A percentile compares a stretch with the other conserved stretches of the same genome.
Conservation (phyloP, 176 grass and related monocot genomes). For the Poa pratensis region DNA sequence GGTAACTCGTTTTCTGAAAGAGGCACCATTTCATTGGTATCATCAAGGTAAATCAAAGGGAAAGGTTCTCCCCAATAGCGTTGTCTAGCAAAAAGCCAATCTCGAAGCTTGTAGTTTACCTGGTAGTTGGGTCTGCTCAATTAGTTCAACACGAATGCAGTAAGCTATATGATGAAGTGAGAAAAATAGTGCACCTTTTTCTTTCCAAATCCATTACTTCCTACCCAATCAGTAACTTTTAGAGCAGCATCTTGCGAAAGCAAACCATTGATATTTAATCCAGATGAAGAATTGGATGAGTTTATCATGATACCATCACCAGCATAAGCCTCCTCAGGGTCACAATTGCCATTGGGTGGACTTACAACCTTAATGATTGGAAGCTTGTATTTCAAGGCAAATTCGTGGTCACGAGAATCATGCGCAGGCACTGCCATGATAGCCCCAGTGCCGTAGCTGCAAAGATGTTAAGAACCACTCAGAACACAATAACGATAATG, state of each 20-base stretch:
- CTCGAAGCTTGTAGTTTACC: slow-evolving; percentile 98
- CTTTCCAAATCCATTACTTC: slow-evolving; percentile 73
- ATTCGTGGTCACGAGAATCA: slow-evolving; percentile 90
- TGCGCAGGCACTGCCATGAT: slow-evolving; percentile 98
- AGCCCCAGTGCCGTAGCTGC: slow-evolving; percentile 93
- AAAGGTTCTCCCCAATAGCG: slow-evolving; percentile 99
- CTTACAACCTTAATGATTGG: slow-evolving; percentile 78
- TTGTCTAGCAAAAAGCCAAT: slow-evolving; percentile 97
- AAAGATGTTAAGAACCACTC: slow-evolving; percentile 29
- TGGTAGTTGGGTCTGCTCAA: slow-evolving; percentile 41
- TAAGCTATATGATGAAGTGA: slow-evolving; percentile 30
- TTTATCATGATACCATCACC: slow-evolving; percentile 87
- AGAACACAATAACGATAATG: neutral
- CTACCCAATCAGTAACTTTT: slow-evolving; percentile 80
- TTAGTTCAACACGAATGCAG: slow-evolving; percentile 38
- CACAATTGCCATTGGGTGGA: slow-evolving; percentile 51
- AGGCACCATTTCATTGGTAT: slow-evolving; percentile 75
- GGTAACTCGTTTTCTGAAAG: slow-evolving; percentile 79
- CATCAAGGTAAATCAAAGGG: slow-evolving; percentile 82
- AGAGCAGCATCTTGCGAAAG: slow-evolving; percentile 85
- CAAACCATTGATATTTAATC: slow-evolving; percentile 82
- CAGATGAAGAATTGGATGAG: slow-evolving; percentile 70
- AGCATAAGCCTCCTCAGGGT: slow-evolving; percentile 57
- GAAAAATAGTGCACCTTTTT: slow-evolving; percentile 70
- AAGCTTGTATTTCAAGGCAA: slow-evolving; percentile 77